phyloP scores from a whole-genome alignment of 2,329 filamentous ascomycete genomes.

The Cladosporium halotolerans region DNA sequence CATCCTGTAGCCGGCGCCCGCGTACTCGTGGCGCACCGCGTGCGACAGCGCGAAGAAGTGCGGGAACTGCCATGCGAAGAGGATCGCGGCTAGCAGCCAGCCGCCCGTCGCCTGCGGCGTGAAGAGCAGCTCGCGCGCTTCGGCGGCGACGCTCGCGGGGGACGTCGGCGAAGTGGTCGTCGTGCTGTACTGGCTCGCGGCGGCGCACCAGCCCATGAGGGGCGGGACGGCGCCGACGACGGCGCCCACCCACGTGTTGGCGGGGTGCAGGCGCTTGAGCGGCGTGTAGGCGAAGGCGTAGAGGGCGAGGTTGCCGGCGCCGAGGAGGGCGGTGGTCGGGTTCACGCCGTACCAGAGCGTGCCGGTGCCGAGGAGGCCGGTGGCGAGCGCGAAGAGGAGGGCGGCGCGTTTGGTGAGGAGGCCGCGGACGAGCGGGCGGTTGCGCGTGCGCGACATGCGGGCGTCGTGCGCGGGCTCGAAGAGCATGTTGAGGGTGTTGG shows the following conservation, averaged over 20 bases:
- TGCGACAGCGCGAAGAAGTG: slow-evolving; percentile 96
- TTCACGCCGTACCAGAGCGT: slow-evolving; percentile 87
- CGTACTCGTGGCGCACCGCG: slow-evolving; percentile 85
- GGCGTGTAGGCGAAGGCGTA: slow-evolving; percentile 94
- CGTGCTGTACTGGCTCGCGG: slow-evolving; percentile 74
- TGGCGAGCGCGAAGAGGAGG: slow-evolving; percentile 68
- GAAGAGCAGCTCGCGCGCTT: slow-evolving; percentile 30
- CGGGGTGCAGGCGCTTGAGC: slow-evolving; percentile 74
- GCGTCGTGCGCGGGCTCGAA: slow-evolving; percentile 88
- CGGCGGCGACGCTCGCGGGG: slow-evolving; percentile 20
- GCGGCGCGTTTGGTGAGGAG: slow-evolving; percentile 68
- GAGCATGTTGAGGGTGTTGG: slow-evolving; percentile 95
- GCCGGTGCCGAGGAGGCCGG: slow-evolving; percentile 62
- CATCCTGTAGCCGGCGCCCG: slow-evolving; percentile 61
- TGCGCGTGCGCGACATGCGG: slow-evolving; percentile 87
- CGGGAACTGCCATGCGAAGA: slow-evolving; percentile 96
- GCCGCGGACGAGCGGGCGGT: slow-evolving; percentile 77
- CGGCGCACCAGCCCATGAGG: slow-evolving; percentile 96
- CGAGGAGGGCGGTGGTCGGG: slow-evolving; percentile 82
- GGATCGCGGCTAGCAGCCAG: slow-evolving; percentile 76
- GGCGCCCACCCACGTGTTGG: slow-evolving; percentile 94
- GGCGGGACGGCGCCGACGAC: slow-evolving; percentile 90
- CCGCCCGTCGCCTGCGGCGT: slow-evolving; percentile 53
- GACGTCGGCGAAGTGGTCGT: slow-evolving; percentile 17
- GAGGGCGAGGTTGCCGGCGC: slow-evolving; percentile 74